These are phyloP conservation scores for Chloris gayana DNA, from an alignment of 176 grass and related monocot species.

Conservation along the genomic window DNA sequence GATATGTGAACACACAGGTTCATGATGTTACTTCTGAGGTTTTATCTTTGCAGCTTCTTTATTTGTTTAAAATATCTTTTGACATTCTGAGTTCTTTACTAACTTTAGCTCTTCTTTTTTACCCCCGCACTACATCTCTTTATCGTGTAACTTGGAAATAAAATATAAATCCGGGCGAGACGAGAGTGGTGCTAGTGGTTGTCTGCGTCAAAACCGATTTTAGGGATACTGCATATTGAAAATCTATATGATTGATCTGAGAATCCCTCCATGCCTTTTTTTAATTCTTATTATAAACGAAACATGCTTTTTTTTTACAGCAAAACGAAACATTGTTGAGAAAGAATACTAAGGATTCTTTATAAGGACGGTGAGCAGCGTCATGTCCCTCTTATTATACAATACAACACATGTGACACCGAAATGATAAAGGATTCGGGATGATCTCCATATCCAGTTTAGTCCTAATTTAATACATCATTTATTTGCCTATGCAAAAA, in stretches of 20 bases:
- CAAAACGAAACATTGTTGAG: too few species aligned
- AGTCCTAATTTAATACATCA: neutral
- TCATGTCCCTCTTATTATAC: constrained; percentile 36
- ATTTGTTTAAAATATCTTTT: constrained; percentile 8
- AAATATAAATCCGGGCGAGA: constrained; percentile 30
- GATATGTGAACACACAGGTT: neutral
- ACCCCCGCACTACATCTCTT: neutral
- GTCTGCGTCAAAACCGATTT: constrained; percentile 32
- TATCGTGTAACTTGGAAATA: constrained; percentile 5
- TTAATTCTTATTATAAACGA: constrained; percentile 22
- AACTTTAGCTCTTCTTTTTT: constrained; percentile 25
- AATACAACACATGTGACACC: constrained; percentile 32
- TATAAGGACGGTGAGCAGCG: constrained; percentile 25
- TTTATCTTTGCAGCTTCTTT: neutral
- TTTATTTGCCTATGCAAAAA: neutral
- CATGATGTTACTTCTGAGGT: neutral
- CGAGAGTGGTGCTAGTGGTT: constrained; percentile 22
- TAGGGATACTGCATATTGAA: constrained; percentile 21
- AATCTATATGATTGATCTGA: constrained; percentile 35
- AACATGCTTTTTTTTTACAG: too few species aligned
- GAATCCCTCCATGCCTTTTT: constrained; percentile 43
- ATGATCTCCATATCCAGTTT: constrained; percentile 20
- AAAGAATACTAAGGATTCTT: constrained; percentile 42
- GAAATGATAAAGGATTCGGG: constrained; percentile 29
- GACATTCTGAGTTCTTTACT: neutral